phyloP scores from a whole-genome alignment of 495 filamentous ascomycete genomes.

The Platismatia glauca region DNA sequence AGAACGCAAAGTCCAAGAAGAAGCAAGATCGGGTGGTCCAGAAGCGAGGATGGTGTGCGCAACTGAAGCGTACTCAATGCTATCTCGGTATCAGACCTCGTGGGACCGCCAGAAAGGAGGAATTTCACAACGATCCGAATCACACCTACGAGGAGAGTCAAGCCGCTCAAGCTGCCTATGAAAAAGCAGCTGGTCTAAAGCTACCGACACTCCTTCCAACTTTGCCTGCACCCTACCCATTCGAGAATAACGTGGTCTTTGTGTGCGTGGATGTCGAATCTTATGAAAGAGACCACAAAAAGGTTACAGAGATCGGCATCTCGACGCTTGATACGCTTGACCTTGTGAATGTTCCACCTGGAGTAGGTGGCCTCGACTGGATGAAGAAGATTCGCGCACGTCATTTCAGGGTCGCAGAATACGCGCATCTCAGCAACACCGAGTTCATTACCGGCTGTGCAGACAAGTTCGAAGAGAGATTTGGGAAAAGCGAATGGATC shows the following conservation, averaged over 20 bases:
- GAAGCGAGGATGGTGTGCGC: conserved; percentile 39
- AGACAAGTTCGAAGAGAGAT: conserved; percentile 54
- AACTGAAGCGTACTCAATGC: conserved; percentile 53
- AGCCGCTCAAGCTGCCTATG: conserved; percentile 21
- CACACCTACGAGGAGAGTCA: conserved; percentile 25
- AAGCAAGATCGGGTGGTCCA: conserved; percentile 38
- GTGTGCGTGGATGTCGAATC: conserved; percentile 75
- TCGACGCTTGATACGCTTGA: conserved; percentile 69
- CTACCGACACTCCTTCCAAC: conserved; percentile 30
- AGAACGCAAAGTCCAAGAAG: conserved; percentile 42
- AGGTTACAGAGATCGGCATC: conserved; percentile 80
- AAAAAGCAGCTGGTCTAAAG: conserved; percentile 12
- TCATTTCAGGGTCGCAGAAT: conserved; percentile 70
- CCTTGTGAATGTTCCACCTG: conserved; percentile 44
- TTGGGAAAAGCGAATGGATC: conserved; percentile 52
- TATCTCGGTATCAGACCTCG: conserved; percentile 55
- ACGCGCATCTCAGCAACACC: conserved; percentile 52
- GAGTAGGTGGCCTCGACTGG: conserved; percentile 54
- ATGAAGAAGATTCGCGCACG: conserved; percentile 50
- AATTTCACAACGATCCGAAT: conserved; percentile 19
- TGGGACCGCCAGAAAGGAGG: conserved; percentile 14
- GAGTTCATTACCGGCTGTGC: conserved; percentile 61
- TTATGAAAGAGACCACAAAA: conserved; percentile 46
- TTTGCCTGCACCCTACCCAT: conserved; percentile 36
- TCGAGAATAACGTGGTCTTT: conserved; percentile 54